phyloP scores from a whole-genome alignment of 2,329 filamentous ascomycete genomes.

The Fusarium nurragi region DNA sequence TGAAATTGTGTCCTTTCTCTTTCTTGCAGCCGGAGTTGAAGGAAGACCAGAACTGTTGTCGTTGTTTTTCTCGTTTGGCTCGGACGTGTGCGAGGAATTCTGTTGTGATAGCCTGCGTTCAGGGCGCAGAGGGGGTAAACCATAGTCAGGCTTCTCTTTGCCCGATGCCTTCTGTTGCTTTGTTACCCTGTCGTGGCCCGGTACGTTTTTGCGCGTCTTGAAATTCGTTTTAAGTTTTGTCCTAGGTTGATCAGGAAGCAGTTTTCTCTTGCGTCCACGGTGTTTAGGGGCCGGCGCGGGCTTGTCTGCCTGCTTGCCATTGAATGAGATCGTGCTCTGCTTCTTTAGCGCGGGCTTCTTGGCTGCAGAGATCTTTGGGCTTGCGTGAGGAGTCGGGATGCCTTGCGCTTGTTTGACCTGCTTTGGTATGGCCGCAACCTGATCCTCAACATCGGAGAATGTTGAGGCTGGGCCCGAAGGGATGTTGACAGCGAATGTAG shows the following conservation, averaged over 20 bases:
- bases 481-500: slow-evolving; percentile 47
- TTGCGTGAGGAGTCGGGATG: slow-evolving; percentile 68
- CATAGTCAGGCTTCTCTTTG: slow-evolving; percentile 4
- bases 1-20: slow-evolving; percentile 53
- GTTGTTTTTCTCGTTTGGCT: slow-evolving; percentile 20
- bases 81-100: slow-evolving; percentile 24
- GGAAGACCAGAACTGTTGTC: slow-evolving; percentile 12
- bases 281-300: slow-evolving; percentile 44
- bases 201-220: slow-evolving; percentile 38
- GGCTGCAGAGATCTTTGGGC: slow-evolving; percentile 59
- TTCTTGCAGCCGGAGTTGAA: slow-evolving; percentile 34
- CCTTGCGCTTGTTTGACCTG: slow-evolving; percentile 56
- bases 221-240: slow-evolving; percentile 50
- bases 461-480: slow-evolving; percentile 33
- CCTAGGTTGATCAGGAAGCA: slow-evolving; percentile 31
- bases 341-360: slow-evolving; percentile 56
- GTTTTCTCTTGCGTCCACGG: slow-evolving; percentile 48
- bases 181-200: slow-evolving; percentile 30
- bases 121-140: slow-evolving; percentile 42
- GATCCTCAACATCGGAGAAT: slow-evolving; percentile 31
- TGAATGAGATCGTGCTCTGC: slow-evolving; percentile 63
- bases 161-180: slow-evolving; percentile 13
- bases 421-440: slow-evolving; percentile 50
- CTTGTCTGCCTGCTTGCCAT: slow-evolving; percentile 30
- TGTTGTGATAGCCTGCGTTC: slow-evolving; percentile 26